Base-by-base conservation (phyloP, 495 filamentous ascomycete species). In the Glutinoglossum americanum region DNA sequence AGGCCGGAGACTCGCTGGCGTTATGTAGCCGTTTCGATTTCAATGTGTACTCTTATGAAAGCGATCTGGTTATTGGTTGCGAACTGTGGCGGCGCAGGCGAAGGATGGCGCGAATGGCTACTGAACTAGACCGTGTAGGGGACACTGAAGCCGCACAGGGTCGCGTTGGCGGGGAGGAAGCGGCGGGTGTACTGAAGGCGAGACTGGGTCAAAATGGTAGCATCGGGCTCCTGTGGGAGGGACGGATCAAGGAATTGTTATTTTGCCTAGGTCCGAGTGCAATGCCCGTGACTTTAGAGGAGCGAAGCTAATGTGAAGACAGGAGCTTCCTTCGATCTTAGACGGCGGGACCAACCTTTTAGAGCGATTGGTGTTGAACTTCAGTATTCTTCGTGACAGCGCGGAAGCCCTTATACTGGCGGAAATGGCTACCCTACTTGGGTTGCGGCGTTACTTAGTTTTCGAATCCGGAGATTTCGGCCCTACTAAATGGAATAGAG, bases 31-130 rank as follows among this genome's bases (percentile, higher is more conserved):
- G 83, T 44, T 90, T 97, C 71, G 87, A 92, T 61, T 98, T 97
- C 67, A 98, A 98, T 65, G 87, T 95, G 54, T 96, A 95, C 71
- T 93, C 85, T 64, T 98, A 95, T 71, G 92, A 97, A 71, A 94
- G 87, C 65, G 89, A 93, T 39, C 77, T 95, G 72, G 82, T 84
- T 44, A 73, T 95, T 9, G 92, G 93, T 13, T 84, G 82, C 66
- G 93, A 98, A 68, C 71, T 96, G 30, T 98, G 93, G 90, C 74
- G 78, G 55, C 69, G 69, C 51, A 76, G 68, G 67, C 77, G 67
- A 67, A 68, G 45, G 61, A 28, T 62, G 55, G 60, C 59, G 3
- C 57, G 6, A 1, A 0, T 26, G n/a, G 7, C 25, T 15, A 13
- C 2, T 56, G 25, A 51, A 26, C 25, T 7, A 21, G 25, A 13